A percentile compares a stretch with the other conserved stretches of the same genome.
These are phyloP conservation scores for Acanthamoeba castellanii DNA, from an alignment of 208 protist species.

Conservation along the genomic window DNA sequence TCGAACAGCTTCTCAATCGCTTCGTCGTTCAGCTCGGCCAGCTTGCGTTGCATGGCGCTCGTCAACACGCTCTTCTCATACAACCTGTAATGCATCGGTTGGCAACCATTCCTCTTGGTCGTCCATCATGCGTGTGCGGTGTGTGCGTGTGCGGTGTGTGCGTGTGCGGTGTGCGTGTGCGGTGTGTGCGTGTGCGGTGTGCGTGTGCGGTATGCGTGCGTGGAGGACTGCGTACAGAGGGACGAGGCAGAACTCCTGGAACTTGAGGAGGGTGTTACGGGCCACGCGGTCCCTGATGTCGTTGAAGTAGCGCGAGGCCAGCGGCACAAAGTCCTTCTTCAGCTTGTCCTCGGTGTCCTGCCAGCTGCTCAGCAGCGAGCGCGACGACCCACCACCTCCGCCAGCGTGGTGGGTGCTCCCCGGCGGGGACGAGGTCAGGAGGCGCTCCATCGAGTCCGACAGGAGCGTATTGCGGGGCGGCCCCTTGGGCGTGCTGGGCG, in stretches of 20 bases:
- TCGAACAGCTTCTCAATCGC: slow-evolving; percentile 41
- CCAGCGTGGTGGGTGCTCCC: no score
- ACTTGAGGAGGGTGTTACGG: slow-evolving; percentile 69
- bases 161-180: no score
- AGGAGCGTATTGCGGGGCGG: not conserved
- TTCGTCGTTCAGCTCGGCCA: slow-evolving; percentile 3
- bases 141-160: no score
- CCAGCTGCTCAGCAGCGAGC: not conserved
- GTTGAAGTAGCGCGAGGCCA: slow-evolving; percentile 56
- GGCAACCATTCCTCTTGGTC: not conserved
- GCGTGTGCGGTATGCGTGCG: not conserved
- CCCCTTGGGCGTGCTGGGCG: slow-evolving; percentile 22
- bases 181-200: no score
- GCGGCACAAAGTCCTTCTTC: slow-evolving; percentile 23
- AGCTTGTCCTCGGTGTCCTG: slow-evolving; percentile 10
- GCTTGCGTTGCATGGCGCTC: slow-evolving; percentile 55
- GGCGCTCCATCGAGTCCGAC: slow-evolving; percentile 37
- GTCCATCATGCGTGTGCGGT: no score
- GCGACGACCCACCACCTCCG: not conserved
- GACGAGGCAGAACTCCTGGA: slow-evolving; percentile 28
- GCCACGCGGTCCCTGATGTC: slow-evolving; percentile 14
- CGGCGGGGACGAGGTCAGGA: not conserved
- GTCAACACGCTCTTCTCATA: slow-evolving; percentile 36
- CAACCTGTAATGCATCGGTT: not conserved
- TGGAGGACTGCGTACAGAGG: not conserved